phyloP scores from a whole-genome alignment of 2,329 filamentous ascomycete genomes.

The Stemphylium vesicarium region DNA sequence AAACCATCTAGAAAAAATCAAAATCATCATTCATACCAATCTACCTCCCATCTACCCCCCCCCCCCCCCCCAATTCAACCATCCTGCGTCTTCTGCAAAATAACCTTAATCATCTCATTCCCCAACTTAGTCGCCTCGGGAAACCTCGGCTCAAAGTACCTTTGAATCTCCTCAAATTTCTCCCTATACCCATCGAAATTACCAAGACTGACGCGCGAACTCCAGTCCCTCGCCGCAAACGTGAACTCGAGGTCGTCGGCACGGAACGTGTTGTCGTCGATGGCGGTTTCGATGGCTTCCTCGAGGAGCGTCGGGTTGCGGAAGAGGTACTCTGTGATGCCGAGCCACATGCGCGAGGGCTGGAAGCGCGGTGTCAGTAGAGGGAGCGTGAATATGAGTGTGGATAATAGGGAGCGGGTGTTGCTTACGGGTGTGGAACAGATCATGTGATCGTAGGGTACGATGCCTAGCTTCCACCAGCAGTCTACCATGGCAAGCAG shows the following conservation, averaged over 20 bases:
- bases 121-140: conserved; percentile 85
- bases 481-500: conserved; percentile 97
- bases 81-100: conserved; percentile 74
- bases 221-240: conserved; percentile 95
- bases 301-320: conserved; percentile 80
- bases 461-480: conserved; percentile 91
- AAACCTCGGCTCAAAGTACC: conserved; percentile 90
- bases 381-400: neutral
- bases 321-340: conserved; percentile 96
- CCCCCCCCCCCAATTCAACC: conserved; percentile 4
- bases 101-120: conserved; percentile 96
- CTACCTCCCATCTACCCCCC: neutral
- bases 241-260: conserved; percentile 97
- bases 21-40: neutral
- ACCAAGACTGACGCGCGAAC: conserved; percentile 86
- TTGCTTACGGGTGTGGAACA: conserved; percentile 82
- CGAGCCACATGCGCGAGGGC: conserved; percentile 93
- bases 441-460: conserved; percentile 99
- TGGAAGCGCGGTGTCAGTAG: conserved; percentile 33
- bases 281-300: conserved; percentile 82
- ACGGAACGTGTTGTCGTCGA: conserved; percentile 90
- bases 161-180: conserved; percentile 87
- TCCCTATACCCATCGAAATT: conserved; percentile 93
- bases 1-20: neutral
- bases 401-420: neutral